Evolutionary conservation across 495 filamentous ascomycete genomes (phyloP), one percentile per base, ranked within the genome.

Genomic region (Neurospora pannonica): DNA sequence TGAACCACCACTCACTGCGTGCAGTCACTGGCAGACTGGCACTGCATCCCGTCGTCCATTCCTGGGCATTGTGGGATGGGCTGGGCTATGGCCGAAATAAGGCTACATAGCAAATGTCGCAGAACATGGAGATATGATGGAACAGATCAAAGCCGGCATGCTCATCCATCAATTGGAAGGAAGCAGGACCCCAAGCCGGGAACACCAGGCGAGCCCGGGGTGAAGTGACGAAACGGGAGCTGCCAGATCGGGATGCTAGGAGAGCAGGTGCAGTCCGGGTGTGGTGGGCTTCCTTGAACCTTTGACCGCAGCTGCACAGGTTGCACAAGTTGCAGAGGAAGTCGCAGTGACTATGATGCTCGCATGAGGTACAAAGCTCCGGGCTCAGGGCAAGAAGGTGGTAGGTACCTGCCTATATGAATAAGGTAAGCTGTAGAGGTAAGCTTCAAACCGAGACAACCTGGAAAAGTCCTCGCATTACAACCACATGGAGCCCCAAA

Each of bases 161-260:
- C n/a, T 54, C 46, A 54, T 54, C 21, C 21, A 62, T 17, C 54
- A 31, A 31, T 62, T 62, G 54, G 54, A 28, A 67, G 54, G 15
- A 34, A 34, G 54, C 28, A 31, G 34, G 54, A 67, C 15, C 54
- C 54, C 54, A 67, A 34, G 28, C 54, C 54, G 54, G 54, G 54
- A 39, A 70, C 67, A 37, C 39, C 54, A 71, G 74, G 43, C 72
- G 78, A 48, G 74, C 48, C 70, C 39, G 72, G 75, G 38, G 38
- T 38, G 73, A 34, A 75, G 75, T 78, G 78, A 79, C 80, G 76
- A 80, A 79, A 78, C 72, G 69, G 74, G 77, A 72, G 71, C 69
- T 77, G 62, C 74, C 78, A 72, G 74, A 77, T 77, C 74, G 75
- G 78, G 77, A 73, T 67, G 54, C 28, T 36, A 9, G 6, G 54